These are phyloP conservation scores for Termitomyces sp. DNA, from an alignment of 768 basidiomycete genomes.

Conservation along the genomic window DNA sequence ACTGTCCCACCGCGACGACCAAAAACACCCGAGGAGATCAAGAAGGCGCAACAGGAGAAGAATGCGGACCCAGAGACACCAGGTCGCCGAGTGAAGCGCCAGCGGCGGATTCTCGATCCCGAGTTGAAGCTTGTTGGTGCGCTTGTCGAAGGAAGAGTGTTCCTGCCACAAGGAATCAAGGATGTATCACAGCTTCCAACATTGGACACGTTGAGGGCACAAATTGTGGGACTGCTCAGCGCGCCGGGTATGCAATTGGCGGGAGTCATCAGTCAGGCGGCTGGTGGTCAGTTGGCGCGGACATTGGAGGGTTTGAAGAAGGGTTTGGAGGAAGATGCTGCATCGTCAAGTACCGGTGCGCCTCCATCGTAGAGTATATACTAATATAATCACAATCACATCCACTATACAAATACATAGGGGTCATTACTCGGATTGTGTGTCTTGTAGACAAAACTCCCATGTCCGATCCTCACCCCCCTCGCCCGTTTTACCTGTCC, in stretches of 20 bases:
- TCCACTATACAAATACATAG: background rate
- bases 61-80: slow-evolving; percentile 67
- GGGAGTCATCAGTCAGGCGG: slow-evolving; percentile 63
- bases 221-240: slow-evolving; percentile 82
- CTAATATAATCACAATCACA: slow-evolving; percentile 1
- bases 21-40: slow-evolving; percentile 49
- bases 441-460: slow-evolving; percentile 68
- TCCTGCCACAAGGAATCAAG: slow-evolving; percentile 55
- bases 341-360: slow-evolving; percentile 10
- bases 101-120: slow-evolving; percentile 52
- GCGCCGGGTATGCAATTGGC: slow-evolving; percentile 73
- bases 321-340: slow-evolving; percentile 23
- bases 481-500: slow-evolving; percentile 62
- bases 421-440: background rate
- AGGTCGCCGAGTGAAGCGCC: slow-evolving; percentile 62
- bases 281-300: slow-evolving; percentile 65
- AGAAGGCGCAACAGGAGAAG: slow-evolving; percentile 45
- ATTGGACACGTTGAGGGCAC: slow-evolving; percentile 71
- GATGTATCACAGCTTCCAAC: slow-evolving; percentile 74
- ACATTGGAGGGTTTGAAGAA: slow-evolving; percentile 74
- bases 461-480: slow-evolving; percentile 83
- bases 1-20: slow-evolving; percentile 57
- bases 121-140: slow-evolving; percentile 76
- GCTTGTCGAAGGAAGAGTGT: slow-evolving; percentile 71
- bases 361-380: slow-evolving; percentile 11